phyloP scores from a whole-genome alignment of 495 filamentous ascomycete genomes.

The Tuber calosporum region DNA sequence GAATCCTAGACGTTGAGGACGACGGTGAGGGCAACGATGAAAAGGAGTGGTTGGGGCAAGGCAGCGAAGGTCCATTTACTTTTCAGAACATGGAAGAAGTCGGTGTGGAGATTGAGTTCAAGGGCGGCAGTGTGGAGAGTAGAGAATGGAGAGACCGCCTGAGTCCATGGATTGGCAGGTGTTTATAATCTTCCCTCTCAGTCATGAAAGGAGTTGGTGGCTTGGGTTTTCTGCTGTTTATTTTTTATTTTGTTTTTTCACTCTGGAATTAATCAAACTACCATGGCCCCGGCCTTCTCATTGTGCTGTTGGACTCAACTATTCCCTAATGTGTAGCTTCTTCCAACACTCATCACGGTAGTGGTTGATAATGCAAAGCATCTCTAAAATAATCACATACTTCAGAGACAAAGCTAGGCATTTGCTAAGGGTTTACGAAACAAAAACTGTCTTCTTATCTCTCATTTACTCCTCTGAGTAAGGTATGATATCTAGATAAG shows the following conservation, averaged over 20 bases:
- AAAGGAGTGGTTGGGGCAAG: slow-evolving; percentile 74
- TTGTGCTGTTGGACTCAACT: background rate
- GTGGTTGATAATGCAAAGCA: background rate
- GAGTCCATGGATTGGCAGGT: slow-evolving; percentile 78
- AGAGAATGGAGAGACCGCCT: slow-evolving; percentile 52
- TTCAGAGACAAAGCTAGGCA: background rate
- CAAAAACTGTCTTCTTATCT: background rate
- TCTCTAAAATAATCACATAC: background rate
- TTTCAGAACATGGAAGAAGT: slow-evolving; percentile 78
- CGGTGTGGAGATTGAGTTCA: slow-evolving; percentile 67
- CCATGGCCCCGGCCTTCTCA: background rate
- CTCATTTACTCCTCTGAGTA: background rate
- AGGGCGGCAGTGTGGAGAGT: slow-evolving; percentile 70
- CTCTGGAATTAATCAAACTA: background rate
- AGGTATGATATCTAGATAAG: background rate
- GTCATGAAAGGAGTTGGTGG: background rate
- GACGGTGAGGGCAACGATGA: slow-evolving; percentile 60
- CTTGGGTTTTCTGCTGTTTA: background rate
- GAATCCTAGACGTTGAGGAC: slow-evolving; percentile 66
- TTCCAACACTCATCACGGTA: background rate
- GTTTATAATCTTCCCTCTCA: slow-evolving; percentile 43
- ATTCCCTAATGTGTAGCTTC: background rate
- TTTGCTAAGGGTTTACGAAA: background rate
- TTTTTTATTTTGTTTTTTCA: background rate
- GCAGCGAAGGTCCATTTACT: slow-evolving; percentile 64